Percentiles rank a stretch among this genome's conserved stretches.
Conservation (phyloP, 2,329 filamentous ascomycete species). For the Aspergillus proliferans region DNA sequence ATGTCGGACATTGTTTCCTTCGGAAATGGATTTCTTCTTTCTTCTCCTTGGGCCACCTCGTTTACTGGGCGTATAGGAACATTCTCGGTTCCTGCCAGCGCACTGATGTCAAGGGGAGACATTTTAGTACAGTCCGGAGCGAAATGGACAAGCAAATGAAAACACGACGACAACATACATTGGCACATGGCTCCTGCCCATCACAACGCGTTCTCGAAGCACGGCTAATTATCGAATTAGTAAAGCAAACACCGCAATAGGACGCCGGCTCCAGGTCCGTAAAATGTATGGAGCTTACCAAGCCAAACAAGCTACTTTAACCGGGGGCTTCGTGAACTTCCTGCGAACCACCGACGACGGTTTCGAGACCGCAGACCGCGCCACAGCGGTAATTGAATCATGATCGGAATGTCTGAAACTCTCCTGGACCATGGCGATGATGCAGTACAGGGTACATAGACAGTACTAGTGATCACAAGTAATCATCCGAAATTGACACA, state of each 20-base stretch:
- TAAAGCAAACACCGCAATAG: background rate
- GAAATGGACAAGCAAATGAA: background rate
- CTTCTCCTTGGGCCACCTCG: constrained; percentile 40
- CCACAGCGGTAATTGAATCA: background rate
- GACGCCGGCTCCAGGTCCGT: background rate
- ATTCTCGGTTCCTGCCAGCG: constrained; percentile 34
- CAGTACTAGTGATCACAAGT: background rate
- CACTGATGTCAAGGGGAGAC: constrained; percentile 23
- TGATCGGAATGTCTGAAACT: background rate
- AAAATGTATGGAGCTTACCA: constrained; percentile 26
- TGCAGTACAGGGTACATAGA: background rate
- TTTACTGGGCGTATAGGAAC: constrained; percentile 40
- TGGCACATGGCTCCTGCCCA: constrained; percentile 39
- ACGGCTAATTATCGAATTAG: constrained; percentile 22
- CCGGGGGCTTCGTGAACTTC: constrained; percentile 41
- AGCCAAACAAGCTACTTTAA: constrained; percentile 40
- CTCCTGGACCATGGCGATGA: background rate
- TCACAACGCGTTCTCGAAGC: constrained; percentile 40
- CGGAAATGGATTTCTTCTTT: constrained; percentile 23
- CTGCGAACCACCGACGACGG: constrained; percentile 31
- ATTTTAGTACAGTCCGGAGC: background rate
- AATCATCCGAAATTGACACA: too few relatives aligned
- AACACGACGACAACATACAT: constrained; percentile 25
- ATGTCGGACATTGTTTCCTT: constrained; percentile 15
- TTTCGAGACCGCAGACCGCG: constrained; percentile 7